Evolutionary conservation across 768 basidiomycete genomes (phyloP).

Genomic region (Boletus barrowsii): DNA sequence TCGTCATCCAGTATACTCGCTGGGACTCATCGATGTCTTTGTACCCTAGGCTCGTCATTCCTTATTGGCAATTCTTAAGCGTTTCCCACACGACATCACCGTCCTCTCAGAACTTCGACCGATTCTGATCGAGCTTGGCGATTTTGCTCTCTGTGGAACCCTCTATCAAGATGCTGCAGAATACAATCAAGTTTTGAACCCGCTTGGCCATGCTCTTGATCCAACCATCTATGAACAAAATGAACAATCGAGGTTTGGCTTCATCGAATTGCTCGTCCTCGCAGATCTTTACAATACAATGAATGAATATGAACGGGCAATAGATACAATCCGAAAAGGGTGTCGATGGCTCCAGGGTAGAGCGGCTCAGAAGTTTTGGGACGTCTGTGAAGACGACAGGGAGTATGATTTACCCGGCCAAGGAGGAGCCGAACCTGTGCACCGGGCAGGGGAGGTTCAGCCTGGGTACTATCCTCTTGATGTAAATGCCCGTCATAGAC

Average conservation of each 20-base stretch:
- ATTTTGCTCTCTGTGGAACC: conserved; percentile 58
- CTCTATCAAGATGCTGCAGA: conserved; percentile 76
- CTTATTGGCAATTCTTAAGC: conserved; percentile 25
- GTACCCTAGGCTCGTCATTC: conserved; percentile 26
- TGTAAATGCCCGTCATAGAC: conserved; percentile 61
- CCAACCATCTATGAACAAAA: conserved; percentile 11
- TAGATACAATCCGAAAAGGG: conserved; percentile 69
- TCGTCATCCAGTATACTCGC: not conserved
- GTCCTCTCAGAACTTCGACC: conserved; percentile 77
- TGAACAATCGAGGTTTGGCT: conserved; percentile 18
- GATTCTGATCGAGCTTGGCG: conserved; percentile 51
- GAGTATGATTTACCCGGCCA: conserved; percentile 70
- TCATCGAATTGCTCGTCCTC: conserved; percentile 73
- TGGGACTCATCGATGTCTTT: not conserved
- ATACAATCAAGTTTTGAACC: conserved; percentile 48
- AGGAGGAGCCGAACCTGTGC: conserved; percentile 40
- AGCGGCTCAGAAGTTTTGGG: conserved; percentile 71
- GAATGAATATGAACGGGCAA: conserved; percentile 63
- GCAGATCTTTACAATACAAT: conserved; percentile 79
- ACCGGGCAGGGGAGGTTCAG: conserved; percentile 46
- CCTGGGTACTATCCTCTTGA: conserved; percentile 43
- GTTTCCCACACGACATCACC: conserved; percentile 63
- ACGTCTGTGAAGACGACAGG: conserved; percentile 78
- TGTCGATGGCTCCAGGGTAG: conserved; percentile 92
- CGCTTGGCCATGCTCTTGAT: conserved; percentile 41